Base-by-base conservation (phyloP, 1,284 basidiomycete genomes). In the Rhodotorula sp. region DNA sequence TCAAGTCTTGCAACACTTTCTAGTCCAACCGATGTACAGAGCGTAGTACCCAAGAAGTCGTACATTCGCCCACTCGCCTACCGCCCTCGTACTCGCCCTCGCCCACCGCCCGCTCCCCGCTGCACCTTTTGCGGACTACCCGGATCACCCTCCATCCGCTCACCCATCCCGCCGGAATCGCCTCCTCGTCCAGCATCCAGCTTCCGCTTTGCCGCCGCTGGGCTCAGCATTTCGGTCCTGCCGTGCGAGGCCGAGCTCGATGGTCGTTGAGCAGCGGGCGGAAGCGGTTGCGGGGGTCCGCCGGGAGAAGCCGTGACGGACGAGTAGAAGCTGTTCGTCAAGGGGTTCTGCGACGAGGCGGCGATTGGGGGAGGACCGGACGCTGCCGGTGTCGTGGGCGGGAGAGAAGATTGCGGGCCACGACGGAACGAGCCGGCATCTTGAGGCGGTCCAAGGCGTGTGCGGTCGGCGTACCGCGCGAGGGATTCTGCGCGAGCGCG, bases 381-480 rank as follows among this genome's bases (percentile, higher is more conserved):
- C 47, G 50, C 28, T 30, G 59, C 10, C n/a, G 40, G 24, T 20
- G 34, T 26, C 18, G 57, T 59, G 10, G 40, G 40, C 40, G 40
- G 40, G 40, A 44, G 55, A 1, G n/a, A 24, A 1, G 34, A 11
- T 16, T 15, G 55, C 10, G 55, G 55, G 24, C 28, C 52, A 28
- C 26, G 15, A 1, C 28, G 26, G 16, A 30, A 16, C 16, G 52
- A 10, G 4, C 22, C 34, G 28, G 40, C 16, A 44, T 18, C 10
- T 34, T 28, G n/a, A 55, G 28, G 44, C 11, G n/a, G 26, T 30
- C n/a, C 15, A 0, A 34, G 40, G 15, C 26, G 60, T 2, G 51
- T 24, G 44, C 53, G 67, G 44, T 66, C 64, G 53, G 61, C 64
- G 61, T 56, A 70, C 28, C 48, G 65, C n/a, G 68, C 57, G 31